Evolutionary conservation across 192 early-diverging fungal genomes (phyloP).

Genomic region (Coemansia sp.): DNA sequence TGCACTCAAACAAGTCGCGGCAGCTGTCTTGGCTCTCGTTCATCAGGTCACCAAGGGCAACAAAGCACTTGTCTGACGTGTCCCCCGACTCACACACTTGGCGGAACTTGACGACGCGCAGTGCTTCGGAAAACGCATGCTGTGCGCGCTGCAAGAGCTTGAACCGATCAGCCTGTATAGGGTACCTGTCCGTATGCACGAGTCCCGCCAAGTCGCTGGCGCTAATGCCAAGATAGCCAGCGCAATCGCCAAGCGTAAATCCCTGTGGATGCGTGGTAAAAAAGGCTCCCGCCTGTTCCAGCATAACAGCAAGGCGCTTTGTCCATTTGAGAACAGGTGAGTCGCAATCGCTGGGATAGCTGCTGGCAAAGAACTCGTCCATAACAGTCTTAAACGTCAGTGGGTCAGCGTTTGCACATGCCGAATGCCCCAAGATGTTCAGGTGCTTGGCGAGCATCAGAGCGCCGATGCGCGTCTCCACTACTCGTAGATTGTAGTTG

Average conservation of each 20-base stretch:
- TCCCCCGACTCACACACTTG: constrained; percentile 38
- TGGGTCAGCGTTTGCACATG: constrained; percentile 53
- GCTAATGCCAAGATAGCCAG: neutral
- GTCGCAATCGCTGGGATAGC: neutral
- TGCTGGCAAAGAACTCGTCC: constrained; percentile 31
- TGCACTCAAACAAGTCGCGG: constrained; percentile 77
- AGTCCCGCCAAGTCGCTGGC: neutral
- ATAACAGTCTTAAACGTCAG: constrained; percentile 51
- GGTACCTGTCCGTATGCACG: constrained; percentile 54
- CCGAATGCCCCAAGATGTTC: constrained; percentile 42
- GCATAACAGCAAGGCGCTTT: constrained; percentile 27
- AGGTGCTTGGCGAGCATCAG: constrained; percentile 59
- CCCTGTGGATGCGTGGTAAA: constrained; percentile 26
- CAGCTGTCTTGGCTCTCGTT: constrained; percentile 84
- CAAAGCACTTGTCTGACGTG: constrained; percentile 20
- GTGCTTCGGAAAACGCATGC: constrained; percentile 81
- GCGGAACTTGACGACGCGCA: constrained; percentile 59
- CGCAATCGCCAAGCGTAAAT: constrained; percentile 33
- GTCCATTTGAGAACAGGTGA: constrained; percentile 31
- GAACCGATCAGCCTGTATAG: constrained; percentile 65
- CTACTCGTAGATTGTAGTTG: constrained; percentile 91
- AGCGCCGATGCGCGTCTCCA: constrained; percentile 83
- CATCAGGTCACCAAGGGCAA: constrained; percentile 81
- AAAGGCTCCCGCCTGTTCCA: constrained; percentile 9
- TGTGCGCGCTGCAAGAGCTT: constrained; percentile 74